These are phyloP conservation scores for Aurifilum marmelostoma DNA, from an alignment of 2,329 filamentous ascomycete species.

Conservation along the genomic window DNA sequence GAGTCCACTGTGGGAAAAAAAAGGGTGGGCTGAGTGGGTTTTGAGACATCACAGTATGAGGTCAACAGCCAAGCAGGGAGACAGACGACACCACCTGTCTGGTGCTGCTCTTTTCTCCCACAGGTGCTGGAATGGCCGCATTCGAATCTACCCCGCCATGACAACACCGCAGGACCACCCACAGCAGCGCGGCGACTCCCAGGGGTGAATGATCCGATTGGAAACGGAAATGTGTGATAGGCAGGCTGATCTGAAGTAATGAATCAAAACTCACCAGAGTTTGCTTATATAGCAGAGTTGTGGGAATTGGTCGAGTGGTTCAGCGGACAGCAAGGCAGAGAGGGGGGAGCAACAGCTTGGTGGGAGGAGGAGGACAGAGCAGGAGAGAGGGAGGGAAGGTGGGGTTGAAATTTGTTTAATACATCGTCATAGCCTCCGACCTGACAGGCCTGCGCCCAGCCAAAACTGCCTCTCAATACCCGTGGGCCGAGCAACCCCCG, in stretches of 20 bases:
- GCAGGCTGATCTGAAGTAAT: neutral
- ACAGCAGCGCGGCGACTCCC: neutral
- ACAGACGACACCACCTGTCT: no score
- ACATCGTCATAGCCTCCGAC: slow-evolving; percentile 24
- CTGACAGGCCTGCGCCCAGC: neutral
- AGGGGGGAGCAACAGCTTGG: neutral
- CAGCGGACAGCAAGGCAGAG: neutral
- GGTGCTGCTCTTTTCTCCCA: neutral
- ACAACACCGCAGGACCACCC: no score
- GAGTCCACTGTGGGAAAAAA: slow-evolving; percentile 4
- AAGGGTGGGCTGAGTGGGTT: slow-evolving; percentile 8
- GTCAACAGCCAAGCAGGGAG: slow-evolving; percentile 6
- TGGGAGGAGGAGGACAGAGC: neutral
- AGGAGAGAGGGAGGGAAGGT: neutral
- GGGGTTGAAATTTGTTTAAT: slow-evolving; percentile 23
- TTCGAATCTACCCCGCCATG: no score
- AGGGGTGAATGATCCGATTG: neutral
- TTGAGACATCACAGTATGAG: slow-evolving; percentile 7
- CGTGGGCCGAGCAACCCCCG: slow-evolving; percentile 16
- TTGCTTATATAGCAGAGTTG: neutral
- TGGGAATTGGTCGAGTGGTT: neutral
- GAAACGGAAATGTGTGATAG: neutral
- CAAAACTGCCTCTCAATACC: neutral
- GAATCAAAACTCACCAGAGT: neutral
- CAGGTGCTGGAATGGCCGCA: slow-evolving; percentile 3